Conservation (phyloP, 495 filamentous ascomycete genomes). For the Annulohypoxylon nitens region DNA sequence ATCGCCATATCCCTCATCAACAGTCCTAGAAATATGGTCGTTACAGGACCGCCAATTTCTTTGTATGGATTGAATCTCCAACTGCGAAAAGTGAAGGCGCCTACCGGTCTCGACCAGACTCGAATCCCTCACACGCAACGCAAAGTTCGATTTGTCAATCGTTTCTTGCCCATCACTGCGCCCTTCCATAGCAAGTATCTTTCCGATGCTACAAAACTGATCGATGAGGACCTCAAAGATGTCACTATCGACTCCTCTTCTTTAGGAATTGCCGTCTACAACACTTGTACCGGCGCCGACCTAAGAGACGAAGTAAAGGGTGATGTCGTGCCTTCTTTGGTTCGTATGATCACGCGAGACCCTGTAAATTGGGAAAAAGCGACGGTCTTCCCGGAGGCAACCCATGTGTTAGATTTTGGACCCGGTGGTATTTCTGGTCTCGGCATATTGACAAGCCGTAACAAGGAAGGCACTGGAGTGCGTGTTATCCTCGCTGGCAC, state of each 20-base stretch:
- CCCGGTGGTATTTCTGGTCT: slow-evolving; percentile 96
- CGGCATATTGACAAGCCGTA: slow-evolving; percentile 95
- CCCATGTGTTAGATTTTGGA: slow-evolving; percentile 95
- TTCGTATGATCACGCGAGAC: slow-evolving; percentile 94
- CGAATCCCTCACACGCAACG: slow-evolving; percentile 93
- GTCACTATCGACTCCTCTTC: slow-evolving; percentile 75
- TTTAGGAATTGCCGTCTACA: slow-evolving; percentile 84
- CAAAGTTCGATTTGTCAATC: slow-evolving; percentile 95
- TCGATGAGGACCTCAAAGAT: slow-evolving; percentile 88
- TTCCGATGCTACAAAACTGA: slow-evolving; percentile 78
- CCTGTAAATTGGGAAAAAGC: slow-evolving; percentile 95
- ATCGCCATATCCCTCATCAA: slow-evolving; percentile 96
- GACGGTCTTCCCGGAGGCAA: slow-evolving; percentile 87
- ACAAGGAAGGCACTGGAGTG: slow-evolving; percentile 97
- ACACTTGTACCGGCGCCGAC: slow-evolving; percentile 88
- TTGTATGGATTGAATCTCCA: slow-evolving; percentile 95
- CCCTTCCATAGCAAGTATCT: slow-evolving; percentile 98
- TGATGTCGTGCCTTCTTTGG: slow-evolving; percentile 80
- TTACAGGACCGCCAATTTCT: slow-evolving; percentile 94
- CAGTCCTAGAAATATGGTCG: slow-evolving; percentile 95
- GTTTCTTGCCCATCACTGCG: slow-evolving; percentile 96
- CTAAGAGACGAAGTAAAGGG: slow-evolving; percentile 71
- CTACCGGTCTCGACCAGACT: slow-evolving; percentile 96
- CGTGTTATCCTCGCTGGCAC: slow-evolving; percentile 93
- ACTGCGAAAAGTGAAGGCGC: slow-evolving; percentile 94